Evolutionary conservation across 331 rosid species (phyloP).

Genomic region (Saraca asoca): DNA sequence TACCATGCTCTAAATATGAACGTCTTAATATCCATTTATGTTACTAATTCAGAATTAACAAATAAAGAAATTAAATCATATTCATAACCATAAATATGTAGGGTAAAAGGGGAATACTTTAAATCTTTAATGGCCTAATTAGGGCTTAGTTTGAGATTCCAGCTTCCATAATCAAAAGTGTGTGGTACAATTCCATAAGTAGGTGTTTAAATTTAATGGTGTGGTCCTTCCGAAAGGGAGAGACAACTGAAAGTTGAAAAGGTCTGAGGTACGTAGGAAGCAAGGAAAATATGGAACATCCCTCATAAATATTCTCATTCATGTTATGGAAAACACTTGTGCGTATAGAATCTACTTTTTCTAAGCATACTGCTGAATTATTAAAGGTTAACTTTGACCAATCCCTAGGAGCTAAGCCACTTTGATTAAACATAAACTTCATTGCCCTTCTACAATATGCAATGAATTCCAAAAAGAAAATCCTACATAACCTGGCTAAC

Average conservation of each 20-base stretch:
- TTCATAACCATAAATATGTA: no score
- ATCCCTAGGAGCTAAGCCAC: neutral
- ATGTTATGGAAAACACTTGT: neutral
- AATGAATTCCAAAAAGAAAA: neutral
- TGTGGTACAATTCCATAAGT: neutral
- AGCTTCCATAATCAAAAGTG: neutral
- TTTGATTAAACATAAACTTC: no score
- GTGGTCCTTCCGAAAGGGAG: conserved; percentile 46
- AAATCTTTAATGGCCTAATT: no score
- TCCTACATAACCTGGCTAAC: neutral
- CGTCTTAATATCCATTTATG: no score
- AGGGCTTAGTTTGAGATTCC: no score
- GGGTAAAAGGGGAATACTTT: no score
- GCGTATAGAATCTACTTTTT: conserved; percentile 35
- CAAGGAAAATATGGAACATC: neutral
- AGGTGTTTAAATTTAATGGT: neutral
- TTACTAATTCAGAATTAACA: no score
- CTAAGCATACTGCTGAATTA: conserved; percentile 12
- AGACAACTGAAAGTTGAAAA: conserved; percentile 30
- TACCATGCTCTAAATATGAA: no score
- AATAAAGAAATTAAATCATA: no score
- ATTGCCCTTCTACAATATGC: no score
- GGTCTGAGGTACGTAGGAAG: conserved; percentile 30
- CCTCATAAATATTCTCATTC: neutral
- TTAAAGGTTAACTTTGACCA: conserved; percentile 31